Evolutionary conservation across 2,329 filamentous ascomycete genomes (phyloP).

Genomic region (Aspergillus sojae): DNA sequence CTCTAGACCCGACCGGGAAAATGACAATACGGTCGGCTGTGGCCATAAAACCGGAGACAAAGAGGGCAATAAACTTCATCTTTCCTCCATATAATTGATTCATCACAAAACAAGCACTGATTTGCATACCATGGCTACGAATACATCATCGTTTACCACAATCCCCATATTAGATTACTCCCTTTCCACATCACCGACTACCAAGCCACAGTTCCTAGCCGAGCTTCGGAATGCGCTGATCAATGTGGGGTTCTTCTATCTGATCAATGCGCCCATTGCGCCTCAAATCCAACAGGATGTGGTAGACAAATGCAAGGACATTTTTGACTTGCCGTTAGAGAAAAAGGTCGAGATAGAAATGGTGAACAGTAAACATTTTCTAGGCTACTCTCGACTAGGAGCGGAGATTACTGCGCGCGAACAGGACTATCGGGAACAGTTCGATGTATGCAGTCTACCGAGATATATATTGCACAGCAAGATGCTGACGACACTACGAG

Average conservation of each 20-base stretch:
- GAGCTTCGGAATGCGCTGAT: conserved; percentile 36
- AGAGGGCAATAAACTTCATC: background rate
- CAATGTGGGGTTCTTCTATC: conserved; percentile 41
- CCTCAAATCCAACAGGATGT: conserved; percentile 27
- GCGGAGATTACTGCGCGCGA: conserved; percentile 38
- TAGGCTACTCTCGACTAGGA: conserved; percentile 39
- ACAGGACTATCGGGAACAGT: conserved; percentile 39
- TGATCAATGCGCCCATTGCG: conserved; percentile 32
- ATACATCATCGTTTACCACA: conserved; percentile 34
- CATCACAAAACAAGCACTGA: background rate
- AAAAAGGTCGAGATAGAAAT: conserved; percentile 54
- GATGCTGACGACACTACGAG: background rate
- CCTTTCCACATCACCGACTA: conserved; percentile 19
- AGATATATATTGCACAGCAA: background rate
- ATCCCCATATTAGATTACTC: conserved; percentile 37
- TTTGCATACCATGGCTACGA: background rate
- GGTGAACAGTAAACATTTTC: conserved; percentile 42
- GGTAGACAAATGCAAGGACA: conserved; percentile 42
- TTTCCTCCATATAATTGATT: background rate
- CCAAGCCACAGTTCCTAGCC: conserved; percentile 30
- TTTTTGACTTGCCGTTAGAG: conserved; percentile 49
- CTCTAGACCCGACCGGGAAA: background rate
- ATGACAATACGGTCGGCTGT: background rate
- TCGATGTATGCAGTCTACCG: conserved; percentile 30
- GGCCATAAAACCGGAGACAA: background rate